Base-by-base conservation (phyloP, 1,139 yeast species). In the Scheffersomyces illinoinensis region DNA sequence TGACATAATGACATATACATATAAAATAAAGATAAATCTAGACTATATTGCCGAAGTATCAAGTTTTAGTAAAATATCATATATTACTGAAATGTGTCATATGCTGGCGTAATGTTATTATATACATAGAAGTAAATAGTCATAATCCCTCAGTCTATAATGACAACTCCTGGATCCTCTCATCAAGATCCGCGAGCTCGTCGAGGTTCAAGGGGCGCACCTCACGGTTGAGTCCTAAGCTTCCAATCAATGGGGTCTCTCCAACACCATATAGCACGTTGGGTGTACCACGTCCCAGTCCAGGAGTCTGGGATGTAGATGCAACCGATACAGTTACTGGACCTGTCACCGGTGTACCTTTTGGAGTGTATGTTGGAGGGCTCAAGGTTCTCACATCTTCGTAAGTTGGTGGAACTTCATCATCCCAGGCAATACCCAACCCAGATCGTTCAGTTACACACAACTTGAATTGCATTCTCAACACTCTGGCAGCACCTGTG, bases 401-500 rank as follows among this genome's bases (percentile, higher is more conserved):
- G 69, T 96, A 95, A 23, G 92, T 91, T 0, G 99, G 99, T 0
- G 99, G 99, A 20, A 95, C 98, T 73, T 95, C 99, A 70, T 93
- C 98, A 74, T 95, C 98, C 99, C 99, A 95, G 0, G 98, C 91
- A 47, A 95, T 91, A 4, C 99, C 99, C 54, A 95, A 80, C 0
- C 99, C 99, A 0, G 97, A 89, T 59, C 98, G 81, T 71, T 93
- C 98, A 0, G 97, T 91, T 33, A 95, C 74, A 12, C 81, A 81
- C 19, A 95, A 69, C 65, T 90, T 89, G 74, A 95, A 95, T 72
- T 93, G 98, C 98, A 95, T 95, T 64, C 99, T 78, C 60, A 95
- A 77, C 1, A 96, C 97, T 56, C 99, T 79, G 0, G 99, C 98
- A 3, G 97, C 91, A 6, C 99, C 99, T 0, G 98, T 95, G 2